A percentile compares a stretch with the other conserved stretches of the same genome.
Evolutionary conservation across 1,284 basidiomycete genomes (phyloP).

Genomic region (Pholiota adiposa): DNA sequence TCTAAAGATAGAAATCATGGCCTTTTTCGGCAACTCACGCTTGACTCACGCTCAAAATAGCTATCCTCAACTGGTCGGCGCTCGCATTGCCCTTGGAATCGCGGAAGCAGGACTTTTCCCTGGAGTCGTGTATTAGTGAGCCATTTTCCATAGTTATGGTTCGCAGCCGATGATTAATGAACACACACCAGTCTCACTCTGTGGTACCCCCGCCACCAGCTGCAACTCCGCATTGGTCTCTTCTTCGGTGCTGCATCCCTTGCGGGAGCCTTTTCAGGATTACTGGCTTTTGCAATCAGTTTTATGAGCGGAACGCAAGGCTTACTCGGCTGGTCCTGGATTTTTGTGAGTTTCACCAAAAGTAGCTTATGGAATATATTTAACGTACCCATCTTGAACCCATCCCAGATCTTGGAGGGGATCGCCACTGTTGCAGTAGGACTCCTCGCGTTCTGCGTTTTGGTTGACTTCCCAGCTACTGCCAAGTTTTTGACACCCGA

Average conservation of each 20-base stretch:
- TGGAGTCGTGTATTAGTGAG: constrained; percentile 64
- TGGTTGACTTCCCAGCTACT: constrained; percentile 63
- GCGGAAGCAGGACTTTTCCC: constrained; percentile 75
- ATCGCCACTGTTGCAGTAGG: constrained; percentile 53
- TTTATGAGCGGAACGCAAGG: constrained; percentile 49
- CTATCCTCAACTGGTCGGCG: constrained; percentile 64
- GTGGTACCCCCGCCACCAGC: constrained; percentile 56
- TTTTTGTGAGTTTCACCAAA: constrained; percentile 43
- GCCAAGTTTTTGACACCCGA: constrained; percentile 63
- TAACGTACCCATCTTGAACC: neutral
- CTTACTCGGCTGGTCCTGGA: constrained; percentile 52
- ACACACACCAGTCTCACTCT: constrained; percentile 41
- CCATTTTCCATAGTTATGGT: neutral
- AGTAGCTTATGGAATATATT: neutral
- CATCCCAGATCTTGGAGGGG: constrained; percentile 55
- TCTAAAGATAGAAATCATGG: neutral
- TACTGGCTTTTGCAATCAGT: constrained; percentile 49
- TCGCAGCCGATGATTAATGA: neutral
- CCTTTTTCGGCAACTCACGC: neutral
- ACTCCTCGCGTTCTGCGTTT: constrained; percentile 44
- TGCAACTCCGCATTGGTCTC: constrained; percentile 55
- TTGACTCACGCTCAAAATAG: constrained; percentile 34
- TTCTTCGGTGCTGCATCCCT: constrained; percentile 55
- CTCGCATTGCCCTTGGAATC: constrained; percentile 62
- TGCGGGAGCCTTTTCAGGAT: constrained; percentile 50